These are phyloP conservation scores for Pythium angustatum DNA, from an alignment of 352 stramenopile species.

Conservation along the genomic window DNA sequence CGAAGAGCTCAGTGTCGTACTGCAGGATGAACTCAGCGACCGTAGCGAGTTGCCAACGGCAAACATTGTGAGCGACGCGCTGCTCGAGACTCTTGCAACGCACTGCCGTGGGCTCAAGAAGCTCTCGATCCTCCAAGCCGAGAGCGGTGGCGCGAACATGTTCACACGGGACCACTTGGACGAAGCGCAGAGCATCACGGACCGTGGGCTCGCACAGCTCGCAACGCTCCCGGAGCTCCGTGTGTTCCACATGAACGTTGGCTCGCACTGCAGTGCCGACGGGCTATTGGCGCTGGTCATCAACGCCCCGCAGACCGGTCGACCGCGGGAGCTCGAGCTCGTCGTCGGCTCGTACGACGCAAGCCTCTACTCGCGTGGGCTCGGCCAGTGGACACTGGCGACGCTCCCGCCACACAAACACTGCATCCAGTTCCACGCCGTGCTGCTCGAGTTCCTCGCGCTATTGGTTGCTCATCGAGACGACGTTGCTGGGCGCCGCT, in stretches of 20 bases:
- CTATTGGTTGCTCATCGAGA: neutral
- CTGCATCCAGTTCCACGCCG: constrained; percentile 27
- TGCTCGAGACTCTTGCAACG: constrained; percentile 9
- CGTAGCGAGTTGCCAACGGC: neutral
- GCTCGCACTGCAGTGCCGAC: constrained; percentile 49
- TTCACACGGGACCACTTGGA: constrained; percentile 1
- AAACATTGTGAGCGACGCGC: constrained; percentile 7
- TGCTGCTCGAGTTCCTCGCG: constrained; percentile 16
- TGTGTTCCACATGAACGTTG: neutral
- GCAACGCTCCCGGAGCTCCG: neutral
- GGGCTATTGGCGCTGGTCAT: constrained; percentile 66
- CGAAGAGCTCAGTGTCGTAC: constrained; percentile 17
- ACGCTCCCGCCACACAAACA: constrained; percentile 8
- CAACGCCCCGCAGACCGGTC: constrained; percentile 54
- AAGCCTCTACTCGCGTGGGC: neutral
- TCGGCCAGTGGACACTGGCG: neutral
- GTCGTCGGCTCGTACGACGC: constrained; percentile 26
- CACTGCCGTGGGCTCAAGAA: neutral
- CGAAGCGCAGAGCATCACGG: neutral
- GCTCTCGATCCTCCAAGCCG: constrained; percentile 7
- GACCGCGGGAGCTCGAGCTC: constrained; percentile 13
- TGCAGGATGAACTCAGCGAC: constrained; percentile 8
- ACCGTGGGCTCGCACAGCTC: neutral
- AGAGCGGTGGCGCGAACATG: neutral
- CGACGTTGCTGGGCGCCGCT: constrained; percentile 7